Percentiles rank a stretch among this genome's conserved stretches.
Evolutionary conservation across 2,329 filamentous ascomycete species (phyloP).

Genomic region (Seiridium unicorne): DNA sequence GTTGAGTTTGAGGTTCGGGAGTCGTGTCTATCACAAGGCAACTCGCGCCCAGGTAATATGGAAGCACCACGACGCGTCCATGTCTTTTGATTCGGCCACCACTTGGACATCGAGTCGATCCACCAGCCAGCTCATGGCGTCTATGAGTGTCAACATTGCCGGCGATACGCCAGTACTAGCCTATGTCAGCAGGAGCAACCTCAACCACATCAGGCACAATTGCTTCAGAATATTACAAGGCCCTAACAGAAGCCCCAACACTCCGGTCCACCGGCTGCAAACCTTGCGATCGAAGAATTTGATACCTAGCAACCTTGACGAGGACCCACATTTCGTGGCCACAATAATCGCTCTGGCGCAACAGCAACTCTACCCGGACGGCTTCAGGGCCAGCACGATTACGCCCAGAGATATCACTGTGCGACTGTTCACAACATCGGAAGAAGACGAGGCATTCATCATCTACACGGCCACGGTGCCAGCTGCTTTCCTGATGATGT

Average conservation of each 20-base stretch:
- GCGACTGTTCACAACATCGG: slow-evolving; percentile 43
- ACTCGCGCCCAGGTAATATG: slow-evolving; percentile 51
- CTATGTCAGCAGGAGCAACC: slow-evolving; percentile 47
- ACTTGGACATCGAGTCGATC: slow-evolving; percentile 32
- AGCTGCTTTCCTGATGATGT: slow-evolving; percentile 46
- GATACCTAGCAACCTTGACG: slow-evolving; percentile 44
- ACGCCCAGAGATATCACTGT: slow-evolving; percentile 43
- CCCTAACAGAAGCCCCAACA: slow-evolving; percentile 40
- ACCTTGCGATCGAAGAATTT: slow-evolving; percentile 44
- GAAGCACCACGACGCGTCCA: slow-evolving; percentile 34
- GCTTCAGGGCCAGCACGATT: slow-evolving; percentile 13
- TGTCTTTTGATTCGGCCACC: slow-evolving; percentile 33
- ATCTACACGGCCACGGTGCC: slow-evolving; percentile 52
- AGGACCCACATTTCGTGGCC: slow-evolving; percentile 52
- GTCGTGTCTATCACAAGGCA: slow-evolving; percentile 39
- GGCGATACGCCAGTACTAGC: slow-evolving; percentile 35
- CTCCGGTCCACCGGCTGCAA: slow-evolving; percentile 47
- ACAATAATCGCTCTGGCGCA: slow-evolving; percentile 58
- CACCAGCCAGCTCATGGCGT: slow-evolving; percentile 20
- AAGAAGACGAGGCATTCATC: slow-evolving; percentile 50
- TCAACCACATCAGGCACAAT: slow-evolving; percentile 43
- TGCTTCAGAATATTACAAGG: slow-evolving; percentile 44
- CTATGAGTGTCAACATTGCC: slow-evolving; percentile 18
- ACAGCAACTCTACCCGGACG: slow-evolving; percentile 44
- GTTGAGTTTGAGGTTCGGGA: slow-evolving; percentile 50